Conservation (phyloP, 192 early-diverging fungal genomes). For the Pilaira anomala region DNA sequence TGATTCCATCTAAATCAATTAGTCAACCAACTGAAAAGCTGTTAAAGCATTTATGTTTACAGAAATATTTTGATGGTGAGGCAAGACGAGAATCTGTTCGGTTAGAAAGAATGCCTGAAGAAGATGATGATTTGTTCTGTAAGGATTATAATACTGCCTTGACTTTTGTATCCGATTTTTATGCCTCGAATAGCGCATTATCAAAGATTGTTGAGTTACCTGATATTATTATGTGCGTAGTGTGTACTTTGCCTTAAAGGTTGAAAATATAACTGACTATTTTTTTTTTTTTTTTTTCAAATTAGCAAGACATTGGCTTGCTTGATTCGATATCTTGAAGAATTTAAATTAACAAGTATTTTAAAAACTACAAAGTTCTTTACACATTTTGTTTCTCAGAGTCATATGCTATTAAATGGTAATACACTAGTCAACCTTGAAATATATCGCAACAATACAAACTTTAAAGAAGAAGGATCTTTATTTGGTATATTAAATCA, state of each 20-base stretch:
- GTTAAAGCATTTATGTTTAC: constrained; percentile 26
- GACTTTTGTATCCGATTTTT: constrained; percentile 44
- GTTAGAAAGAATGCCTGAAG: constrained; percentile 50
- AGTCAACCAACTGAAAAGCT: constrained; percentile 58
- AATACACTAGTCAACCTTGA: constrained; percentile 66
- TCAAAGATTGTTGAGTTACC: constrained; percentile 28
- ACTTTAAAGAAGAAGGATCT: constrained; percentile 40
- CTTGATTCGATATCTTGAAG: constrained; percentile 56
- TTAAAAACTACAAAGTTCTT: constrained; percentile 58
- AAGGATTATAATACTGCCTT: constrained; percentile 45
- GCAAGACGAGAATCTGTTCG: too few species aligned
- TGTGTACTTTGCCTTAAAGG: too few species aligned
- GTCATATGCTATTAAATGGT: constrained; percentile 65
- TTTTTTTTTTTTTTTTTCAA: neutral
- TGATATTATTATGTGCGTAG: constrained; percentile 26
- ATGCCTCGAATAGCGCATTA: constrained; percentile 13
- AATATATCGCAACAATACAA: constrained; percentile 55
- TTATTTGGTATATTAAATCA: constrained; percentile 64
- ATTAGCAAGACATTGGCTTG: constrained; percentile 43
- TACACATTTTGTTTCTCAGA: constrained; percentile 51
- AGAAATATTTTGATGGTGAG: neutral
- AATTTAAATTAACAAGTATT: constrained; percentile 59
- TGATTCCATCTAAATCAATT: constrained; percentile 50
- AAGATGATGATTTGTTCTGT: constrained; percentile 21
- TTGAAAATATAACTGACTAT: too few species aligned